These are phyloP conservation scores for Cantharellus anzutake DNA, from an alignment of 768 basidiomycete genomes.

Conservation along the genomic window DNA sequence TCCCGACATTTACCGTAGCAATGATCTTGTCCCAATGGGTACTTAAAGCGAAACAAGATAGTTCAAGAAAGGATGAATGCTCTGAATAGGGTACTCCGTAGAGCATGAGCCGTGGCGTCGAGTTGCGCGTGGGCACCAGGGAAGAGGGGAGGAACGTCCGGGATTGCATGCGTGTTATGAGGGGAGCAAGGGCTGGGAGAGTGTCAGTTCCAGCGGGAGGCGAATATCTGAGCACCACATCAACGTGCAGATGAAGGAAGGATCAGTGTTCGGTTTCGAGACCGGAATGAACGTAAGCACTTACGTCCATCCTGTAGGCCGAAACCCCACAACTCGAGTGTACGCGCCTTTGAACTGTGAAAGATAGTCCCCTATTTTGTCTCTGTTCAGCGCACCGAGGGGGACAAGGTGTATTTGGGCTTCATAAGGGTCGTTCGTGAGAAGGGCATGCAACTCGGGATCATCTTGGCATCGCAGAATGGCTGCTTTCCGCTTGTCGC, in stretches of 20 bases:
- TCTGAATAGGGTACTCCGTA: slow-evolving; percentile 76
- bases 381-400: slow-evolving; percentile 50
- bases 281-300: slow-evolving; percentile 16
- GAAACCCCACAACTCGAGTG: slow-evolving; percentile 55
- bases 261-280: background rate
- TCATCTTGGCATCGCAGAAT: slow-evolving; percentile 76
- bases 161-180: slow-evolving; percentile 49
- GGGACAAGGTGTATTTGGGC: slow-evolving; percentile 79
- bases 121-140: slow-evolving; percentile 50
- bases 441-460: slow-evolving; percentile 53
- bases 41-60: slow-evolving; percentile 88
- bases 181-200: slow-evolving; percentile 40
- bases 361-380: slow-evolving; percentile 59
- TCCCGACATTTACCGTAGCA: slow-evolving; percentile 84
- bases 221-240: slow-evolving; percentile 30
- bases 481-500: slow-evolving; percentile 64
- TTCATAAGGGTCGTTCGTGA: slow-evolving; percentile 56
- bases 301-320: slow-evolving; percentile 95
- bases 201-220: slow-evolving; percentile 44
- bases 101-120: slow-evolving; percentile 46
- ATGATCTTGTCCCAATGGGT: slow-evolving; percentile 78
- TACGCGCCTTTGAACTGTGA: slow-evolving; percentile 55
- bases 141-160: slow-evolving; percentile 50
- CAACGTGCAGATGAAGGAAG: background rate
- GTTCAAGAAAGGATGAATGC: slow-evolving; percentile 88